These are phyloP conservation scores for Leersia perrieri DNA, from an alignment of 176 grass and related monocot genomes.

Conservation along the genomic window DNA sequence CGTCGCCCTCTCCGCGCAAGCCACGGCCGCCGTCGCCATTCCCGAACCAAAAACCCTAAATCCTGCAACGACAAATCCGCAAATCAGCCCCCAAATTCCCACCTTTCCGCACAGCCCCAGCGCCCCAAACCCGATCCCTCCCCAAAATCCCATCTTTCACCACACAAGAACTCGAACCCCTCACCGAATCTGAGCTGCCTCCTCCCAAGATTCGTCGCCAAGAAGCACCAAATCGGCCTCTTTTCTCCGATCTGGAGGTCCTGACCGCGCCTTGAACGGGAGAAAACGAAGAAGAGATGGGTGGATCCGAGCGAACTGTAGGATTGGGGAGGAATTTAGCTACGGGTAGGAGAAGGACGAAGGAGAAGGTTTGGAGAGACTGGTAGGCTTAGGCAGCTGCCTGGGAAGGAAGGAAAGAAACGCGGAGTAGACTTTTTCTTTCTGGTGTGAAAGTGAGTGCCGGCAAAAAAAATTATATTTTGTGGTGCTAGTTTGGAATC, in stretches of 20 bases:
- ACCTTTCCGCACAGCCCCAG: background rate
- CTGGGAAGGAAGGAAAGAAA: background rate
- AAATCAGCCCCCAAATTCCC: slow-evolving; percentile 33
- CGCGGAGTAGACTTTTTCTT: slow-evolving; percentile 21
- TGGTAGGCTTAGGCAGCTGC: slow-evolving; percentile 6
- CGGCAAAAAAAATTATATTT: background rate
- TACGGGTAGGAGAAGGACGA: background rate
- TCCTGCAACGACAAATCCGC: slow-evolving; percentile 11
- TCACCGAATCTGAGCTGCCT: slow-evolving; percentile 39
- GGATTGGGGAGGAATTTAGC: slow-evolving; percentile 38
- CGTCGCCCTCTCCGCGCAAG: slow-evolving; percentile 83
- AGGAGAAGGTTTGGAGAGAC: background rate
- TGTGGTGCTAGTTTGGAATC: background rate
- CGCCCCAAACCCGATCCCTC: background rate
- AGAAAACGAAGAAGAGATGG: background rate
- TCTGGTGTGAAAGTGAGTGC: background rate
- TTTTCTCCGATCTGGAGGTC: slow-evolving; percentile 3
- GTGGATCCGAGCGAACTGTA: slow-evolving; percentile 4
- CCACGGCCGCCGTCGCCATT: slow-evolving; percentile 61
- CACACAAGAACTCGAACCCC: background rate
- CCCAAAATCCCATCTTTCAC: background rate
- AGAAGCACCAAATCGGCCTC: background rate
- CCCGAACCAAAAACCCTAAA: slow-evolving; percentile 32
- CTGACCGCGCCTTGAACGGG: background rate
- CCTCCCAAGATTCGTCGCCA: slow-evolving; percentile 22